Percentiles rank a stretch among this genome's conserved stretches.
phyloP scores from a whole-genome alignment of 1,284 basidiomycete genomes.

The Cryptococcus deneoformans region DNA sequence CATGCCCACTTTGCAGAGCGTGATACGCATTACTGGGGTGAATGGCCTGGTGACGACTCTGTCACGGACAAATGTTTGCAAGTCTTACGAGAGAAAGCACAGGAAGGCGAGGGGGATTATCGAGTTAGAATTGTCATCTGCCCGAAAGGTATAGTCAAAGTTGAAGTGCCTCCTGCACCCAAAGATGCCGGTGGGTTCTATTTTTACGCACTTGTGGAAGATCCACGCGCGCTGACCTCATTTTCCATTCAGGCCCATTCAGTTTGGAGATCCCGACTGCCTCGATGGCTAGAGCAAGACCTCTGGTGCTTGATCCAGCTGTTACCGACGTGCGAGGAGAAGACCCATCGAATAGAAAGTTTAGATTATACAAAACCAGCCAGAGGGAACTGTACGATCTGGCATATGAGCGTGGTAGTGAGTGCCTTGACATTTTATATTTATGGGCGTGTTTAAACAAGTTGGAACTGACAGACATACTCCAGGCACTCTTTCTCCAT shows the following conservation, averaged over 20 bases:
- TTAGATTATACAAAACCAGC: constrained; percentile 38
- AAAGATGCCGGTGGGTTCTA: constrained; percentile 13
- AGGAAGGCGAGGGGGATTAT: constrained; percentile 25
- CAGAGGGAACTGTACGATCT: constrained; percentile 34
- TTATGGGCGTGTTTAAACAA: neutral
- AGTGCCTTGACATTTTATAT: neutral
- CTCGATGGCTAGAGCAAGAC: constrained; percentile 7
- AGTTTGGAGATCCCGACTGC: neutral
- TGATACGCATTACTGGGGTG: too few relatives aligned
- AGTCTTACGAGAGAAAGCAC: constrained; percentile 13
- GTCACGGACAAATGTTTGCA: neutral
- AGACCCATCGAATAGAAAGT: constrained; percentile 6
- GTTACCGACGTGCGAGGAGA: constrained; percentile 3
- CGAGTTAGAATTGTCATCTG: constrained; percentile 30
- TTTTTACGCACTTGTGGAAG: neutral
- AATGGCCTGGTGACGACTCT: constrained; percentile 18
- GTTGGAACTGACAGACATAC: neutral
- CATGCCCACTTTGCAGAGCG: constrained; percentile 23
- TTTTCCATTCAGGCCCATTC: constrained; percentile 21
- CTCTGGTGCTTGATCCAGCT: constrained; percentile 27
- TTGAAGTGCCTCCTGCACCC: constrained; percentile 31
- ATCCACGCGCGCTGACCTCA: neutral
- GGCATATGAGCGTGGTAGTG: constrained; percentile 23
- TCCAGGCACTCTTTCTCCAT: constrained; percentile 3
- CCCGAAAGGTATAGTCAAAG: constrained; percentile 18